Percentiles rank a stretch among this genome's conserved stretches.
phyloP scores from a whole-genome alignment of 2,329 filamentous ascomycete genomes.

The Pestalotiopsis sp. region DNA sequence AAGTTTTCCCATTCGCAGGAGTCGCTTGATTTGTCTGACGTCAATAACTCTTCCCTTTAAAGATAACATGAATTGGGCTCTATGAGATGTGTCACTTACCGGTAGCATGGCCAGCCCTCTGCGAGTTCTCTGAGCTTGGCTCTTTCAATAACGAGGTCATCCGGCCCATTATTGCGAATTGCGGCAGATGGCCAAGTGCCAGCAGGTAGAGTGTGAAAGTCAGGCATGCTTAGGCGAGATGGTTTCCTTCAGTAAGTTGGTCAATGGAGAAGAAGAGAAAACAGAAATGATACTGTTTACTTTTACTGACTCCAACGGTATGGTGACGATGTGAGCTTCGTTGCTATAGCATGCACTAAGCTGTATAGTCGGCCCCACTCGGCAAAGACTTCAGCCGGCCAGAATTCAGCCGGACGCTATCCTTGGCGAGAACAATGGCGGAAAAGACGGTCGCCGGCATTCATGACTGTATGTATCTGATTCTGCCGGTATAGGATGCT shows the following conservation, averaged over 20 bases:
- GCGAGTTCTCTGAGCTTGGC: conserved; percentile 4
- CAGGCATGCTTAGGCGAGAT: not conserved
- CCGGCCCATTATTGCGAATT: conserved; percentile 3
- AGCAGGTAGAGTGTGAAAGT: not conserved
- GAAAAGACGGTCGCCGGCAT: too few relatives aligned
- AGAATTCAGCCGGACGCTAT: not conserved
- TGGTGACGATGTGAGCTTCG: not conserved
- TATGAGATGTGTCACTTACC: not conserved
- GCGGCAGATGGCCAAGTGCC: not conserved
- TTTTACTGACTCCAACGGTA: not conserved
- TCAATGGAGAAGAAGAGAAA: too few relatives aligned
- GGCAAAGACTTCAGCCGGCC: not conserved
- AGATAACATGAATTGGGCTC: too few relatives aligned
- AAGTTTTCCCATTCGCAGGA: conserved; percentile 56
- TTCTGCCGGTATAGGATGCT: too few relatives aligned
- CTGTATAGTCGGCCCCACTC: not conserved
- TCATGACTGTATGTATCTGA: too few relatives aligned
- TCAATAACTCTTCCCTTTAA: too few relatives aligned
- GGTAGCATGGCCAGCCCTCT: conserved; percentile 5
- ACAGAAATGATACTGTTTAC: not conserved
- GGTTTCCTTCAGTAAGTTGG: not conserved
- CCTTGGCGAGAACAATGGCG: not conserved
- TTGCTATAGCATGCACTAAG: not conserved
- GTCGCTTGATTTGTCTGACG: conserved; percentile 28
- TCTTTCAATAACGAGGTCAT: not conserved